Percentiles rank a stretch among this genome's conserved stretches.
These are phyloP conservation scores for Hamamelis virginiana DNA, from an alignment of 164 flowering plant genomes.

Conservation along the genomic window DNA sequence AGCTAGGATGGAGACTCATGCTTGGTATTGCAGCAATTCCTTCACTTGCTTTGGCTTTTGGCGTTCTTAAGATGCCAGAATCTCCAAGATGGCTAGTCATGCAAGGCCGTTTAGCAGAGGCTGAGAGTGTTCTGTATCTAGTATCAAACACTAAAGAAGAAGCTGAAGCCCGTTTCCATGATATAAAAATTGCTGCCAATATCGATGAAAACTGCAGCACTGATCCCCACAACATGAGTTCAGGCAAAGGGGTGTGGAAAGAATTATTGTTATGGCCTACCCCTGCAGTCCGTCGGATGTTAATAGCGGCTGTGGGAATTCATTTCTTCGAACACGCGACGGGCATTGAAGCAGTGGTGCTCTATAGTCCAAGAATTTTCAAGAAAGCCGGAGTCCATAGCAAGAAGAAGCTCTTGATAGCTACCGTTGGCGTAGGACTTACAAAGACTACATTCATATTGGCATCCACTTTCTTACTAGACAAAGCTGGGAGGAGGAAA, in stretches of 20 bases:
- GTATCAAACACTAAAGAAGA: conserved; percentile 38
- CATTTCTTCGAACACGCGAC: conserved; percentile 67
- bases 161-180: conserved; percentile 30
- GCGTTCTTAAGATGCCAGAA: conserved; percentile 52
- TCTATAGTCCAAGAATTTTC: conserved; percentile 58
- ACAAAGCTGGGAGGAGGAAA: conserved; percentile 41
- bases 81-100: conserved; percentile 61
- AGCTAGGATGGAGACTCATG: conserved; percentile 59
- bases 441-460: conserved; percentile 33
- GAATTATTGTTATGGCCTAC: conserved; percentile 42
- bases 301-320: conserved; percentile 49
- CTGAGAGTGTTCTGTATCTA: conserved; percentile 24
- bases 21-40: conserved; percentile 56
- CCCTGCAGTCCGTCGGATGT: conserved; percentile 44
- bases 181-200: conserved; percentile 45
- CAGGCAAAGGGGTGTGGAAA: conserved; percentile 50
- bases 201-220: conserved; percentile 30
- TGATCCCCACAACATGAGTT: too few species aligned
- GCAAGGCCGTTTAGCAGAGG: conserved; percentile 51
- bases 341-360: conserved; percentile 50
- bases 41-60: conserved; percentile 34
- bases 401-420: conserved; percentile 38
- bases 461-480: conserved; percentile 36
- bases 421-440: conserved; percentile 47
- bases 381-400: conserved; percentile 43